Evolutionary conservation across 2,329 filamentous ascomycete species (phyloP).

Genomic region (Botrytis elliptica): DNA sequence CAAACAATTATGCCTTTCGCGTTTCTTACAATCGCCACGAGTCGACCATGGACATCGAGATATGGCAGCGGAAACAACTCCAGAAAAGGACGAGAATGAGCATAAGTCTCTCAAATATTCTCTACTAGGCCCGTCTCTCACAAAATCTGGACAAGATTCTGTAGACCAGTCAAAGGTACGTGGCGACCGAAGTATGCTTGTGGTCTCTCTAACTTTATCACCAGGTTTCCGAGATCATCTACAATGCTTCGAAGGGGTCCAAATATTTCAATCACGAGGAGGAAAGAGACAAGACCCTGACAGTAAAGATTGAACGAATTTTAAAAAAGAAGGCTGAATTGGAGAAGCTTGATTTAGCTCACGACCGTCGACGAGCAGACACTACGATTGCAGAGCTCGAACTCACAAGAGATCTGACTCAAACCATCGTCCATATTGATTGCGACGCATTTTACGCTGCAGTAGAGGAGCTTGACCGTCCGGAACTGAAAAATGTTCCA

Average conservation of each 20-base stretch:
- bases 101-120: conserved; percentile 81
- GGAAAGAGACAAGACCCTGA: conserved; percentile 74
- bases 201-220: conserved; percentile 19
- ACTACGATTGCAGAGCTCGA: conserved; percentile 80
- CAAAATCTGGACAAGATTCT: conserved; percentile 87
- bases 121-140: conserved; percentile 83
- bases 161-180: conserved; percentile 85
- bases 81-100: conserved; percentile 19
- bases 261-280: conserved; percentile 96
- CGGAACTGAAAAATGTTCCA: conserved; percentile 80
- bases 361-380: conserved; percentile 74
- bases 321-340: conserved; percentile 71
- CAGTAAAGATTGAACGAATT: conserved; percentile 80
- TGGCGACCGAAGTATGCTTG: conserved; percentile 11
- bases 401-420: conserved; percentile 72
- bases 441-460: conserved; percentile 98
- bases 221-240: conserved; percentile 91
- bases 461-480: conserved; percentile 80
- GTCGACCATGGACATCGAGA: conserved; percentile 8
- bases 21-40: neutral
- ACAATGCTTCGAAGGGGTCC: conserved; percentile 92
- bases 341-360: conserved; percentile 70
- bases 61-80: conserved; percentile 15
- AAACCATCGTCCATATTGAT: conserved; percentile 86
- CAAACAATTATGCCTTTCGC: neutral